Base-by-base conservation (phyloP, 2,329 filamentous ascomycete genomes). In the Ophiostoma ips region DNA sequence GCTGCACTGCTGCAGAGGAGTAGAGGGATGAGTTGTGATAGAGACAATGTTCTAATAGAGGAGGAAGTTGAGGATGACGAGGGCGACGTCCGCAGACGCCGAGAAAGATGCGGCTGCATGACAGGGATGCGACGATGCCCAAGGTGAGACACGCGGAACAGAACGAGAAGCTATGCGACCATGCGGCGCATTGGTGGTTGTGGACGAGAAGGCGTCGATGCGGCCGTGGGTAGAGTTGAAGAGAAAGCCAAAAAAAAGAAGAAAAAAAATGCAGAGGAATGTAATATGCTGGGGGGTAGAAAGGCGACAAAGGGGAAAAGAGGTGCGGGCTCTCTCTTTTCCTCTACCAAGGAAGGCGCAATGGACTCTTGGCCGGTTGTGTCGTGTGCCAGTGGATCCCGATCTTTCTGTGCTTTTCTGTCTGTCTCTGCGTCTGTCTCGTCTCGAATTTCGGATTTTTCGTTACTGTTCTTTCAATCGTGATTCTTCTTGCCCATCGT, bases 1-100 rank as follows among this genome's bases (percentile, higher is more conserved):
- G 61, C 60, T 16, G 40, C 40, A 30, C 55, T 58, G 60, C 60
- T 55, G 58, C 58, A 62, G 54, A 64, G 30, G 15, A 52, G 48
- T 24, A 47, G 31, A 9, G 48, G 43, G 16, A 48, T 24, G 12
- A 51, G 46, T 3, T 40, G 38, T 31, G 24, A 16, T 15, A 43
- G 40, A 3, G 21, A 30, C 21, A 43, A 16, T 31, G 24, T 41
- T 41, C 19, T 19, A 37, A 21, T 37, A 18, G 45, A 24, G n/a
- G 40, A 37, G 37, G 30, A 30, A 21, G 43, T 33, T 12, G 19
- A 40, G 37, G 19, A 10, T 5, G 13, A 4, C 15, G 35, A n/a
- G 35, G 3, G 4, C 30, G 43, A 34, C 43, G 43, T 45, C 43
- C 16, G 43, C 7, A 18, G 43, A 45, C 49, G 44, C 43, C 36